Conservation (phyloP, 257 asterid species). For the Orobanche coerulescens region DNA sequence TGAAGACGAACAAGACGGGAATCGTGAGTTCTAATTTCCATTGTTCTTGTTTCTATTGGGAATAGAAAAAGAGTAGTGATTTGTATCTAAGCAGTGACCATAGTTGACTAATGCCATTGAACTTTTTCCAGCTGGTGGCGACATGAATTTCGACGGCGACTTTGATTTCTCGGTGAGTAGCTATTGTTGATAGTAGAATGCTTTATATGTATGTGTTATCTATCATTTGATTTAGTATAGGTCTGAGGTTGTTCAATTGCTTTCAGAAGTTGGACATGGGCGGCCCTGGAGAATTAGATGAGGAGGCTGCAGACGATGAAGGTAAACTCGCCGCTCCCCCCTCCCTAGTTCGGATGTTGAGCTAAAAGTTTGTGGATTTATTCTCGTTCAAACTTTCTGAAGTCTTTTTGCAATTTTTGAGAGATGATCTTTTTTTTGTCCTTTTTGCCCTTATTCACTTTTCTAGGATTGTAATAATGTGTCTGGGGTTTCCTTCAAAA, state of each 20-base stretch:
- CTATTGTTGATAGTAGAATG: neutral
- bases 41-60: neutral
- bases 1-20: constrained; percentile 58
- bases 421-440: too few relatives aligned
- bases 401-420: too few relatives aligned
- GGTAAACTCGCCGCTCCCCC: too few relatives aligned
- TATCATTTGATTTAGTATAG: neutral
- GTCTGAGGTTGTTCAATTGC: neutral
- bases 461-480: too few relatives aligned
- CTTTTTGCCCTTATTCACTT: too few relatives aligned
- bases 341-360: too few relatives aligned
- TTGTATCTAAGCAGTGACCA: neutral
- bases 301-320: constrained; percentile 26
- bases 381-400: too few relatives aligned
- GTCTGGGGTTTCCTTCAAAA: too few relatives aligned
- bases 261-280: constrained; percentile 45
- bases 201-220: neutral
- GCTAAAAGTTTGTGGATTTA: too few relatives aligned
- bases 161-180: constrained; percentile 51
- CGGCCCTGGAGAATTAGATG: constrained; percentile 32
- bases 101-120: constrained; percentile 3
- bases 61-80: neutral
- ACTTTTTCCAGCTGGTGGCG: constrained; percentile 32
- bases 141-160: constrained; percentile 42
- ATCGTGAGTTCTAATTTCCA: constrained; percentile 22